Evolutionary conservation across 2,329 filamentous ascomycete genomes (phyloP).

Genomic region (Chalara sp.): DNA sequence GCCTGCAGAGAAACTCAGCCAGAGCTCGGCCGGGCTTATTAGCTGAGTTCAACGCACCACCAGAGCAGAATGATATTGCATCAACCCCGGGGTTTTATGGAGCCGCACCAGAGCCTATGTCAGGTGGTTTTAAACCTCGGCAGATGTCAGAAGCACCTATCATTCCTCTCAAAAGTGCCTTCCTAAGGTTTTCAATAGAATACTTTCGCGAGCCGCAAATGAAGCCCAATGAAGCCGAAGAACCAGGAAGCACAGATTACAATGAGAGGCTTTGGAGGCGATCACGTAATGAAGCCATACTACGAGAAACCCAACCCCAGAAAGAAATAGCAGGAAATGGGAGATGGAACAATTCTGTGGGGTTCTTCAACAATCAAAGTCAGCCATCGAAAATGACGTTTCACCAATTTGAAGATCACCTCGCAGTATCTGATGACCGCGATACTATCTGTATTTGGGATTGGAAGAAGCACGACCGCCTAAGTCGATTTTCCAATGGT

Average conservation of each 20-base stretch:
- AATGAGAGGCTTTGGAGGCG: conserved; percentile 91
- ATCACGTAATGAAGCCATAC: conserved; percentile 85
- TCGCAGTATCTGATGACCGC: conserved; percentile 87
- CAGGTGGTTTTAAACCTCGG: conserved; percentile 64
- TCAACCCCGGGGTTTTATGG: conserved; percentile 66
- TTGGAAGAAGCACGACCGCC: conserved; percentile 69
- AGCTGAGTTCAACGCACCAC: conserved; percentile 55
- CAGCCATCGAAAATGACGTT: conserved; percentile 93
- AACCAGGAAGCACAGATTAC: conserved; percentile 93
- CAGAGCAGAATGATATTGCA: conserved; percentile 67
- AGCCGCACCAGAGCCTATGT: conserved; percentile 69
- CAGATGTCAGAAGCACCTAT: conserved; percentile 50
- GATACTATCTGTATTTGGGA: conserved; percentile 93
- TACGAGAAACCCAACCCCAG: conserved; percentile 86
- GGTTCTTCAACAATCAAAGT: conserved; percentile 80
- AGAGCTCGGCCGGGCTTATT: conserved; percentile 37
- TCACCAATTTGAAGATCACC: conserved; percentile 95
- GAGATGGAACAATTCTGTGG: conserved; percentile 78
- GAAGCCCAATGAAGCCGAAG: conserved; percentile 92
- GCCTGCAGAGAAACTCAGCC: conserved; percentile 18
- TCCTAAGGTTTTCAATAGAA: conserved; percentile 92
- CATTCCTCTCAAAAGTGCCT: conserved; percentile 74
- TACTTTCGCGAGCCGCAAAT: conserved; percentile 99
- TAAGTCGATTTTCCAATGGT: conserved; percentile 87
- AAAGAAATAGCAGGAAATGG: conserved; percentile 82